Evolutionary conservation across 2,329 filamentous ascomycete species (phyloP), one percentile per base, ranked within the genome.

Genomic region (Daldinia sp.): DNA sequence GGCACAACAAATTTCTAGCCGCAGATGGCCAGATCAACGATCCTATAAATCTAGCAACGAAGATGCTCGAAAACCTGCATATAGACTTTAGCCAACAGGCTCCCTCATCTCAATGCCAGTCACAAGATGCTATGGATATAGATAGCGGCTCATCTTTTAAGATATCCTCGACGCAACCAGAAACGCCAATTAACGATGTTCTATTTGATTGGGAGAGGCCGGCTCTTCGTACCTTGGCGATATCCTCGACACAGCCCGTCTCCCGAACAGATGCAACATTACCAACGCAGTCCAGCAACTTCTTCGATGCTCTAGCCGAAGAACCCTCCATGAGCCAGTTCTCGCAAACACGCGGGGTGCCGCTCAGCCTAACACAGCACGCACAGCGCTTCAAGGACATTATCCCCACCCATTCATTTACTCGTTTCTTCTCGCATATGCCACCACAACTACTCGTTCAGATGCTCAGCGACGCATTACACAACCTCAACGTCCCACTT

Each of bases 271-370:
- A 81, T 59, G 76, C 81, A 75, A 82, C 6, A 65, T 76, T 76
- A 79, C 78, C 71, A 42, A 75, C 74, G n/a, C 75, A 75, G 41
- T 79, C 66, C 67, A 74, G 58, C 71, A 81, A 63, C 59, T 81
- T 87, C 61, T 81, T 87, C 61, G 89, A 91, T 64, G 85, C 88
- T 59, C 88, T 98, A 1, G 90, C 90, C 55, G 93, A 97, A 74
- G 96, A 98, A 78, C 95, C 95, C 0, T 92, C 91, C 65, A 91
- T 91, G 88, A 88, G 85, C 67, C 96, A 98, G 79, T 98, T 98
- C 85, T 92, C 92, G 4, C 86, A 90, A 57, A 89, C 86, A 2
- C 94, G 93, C 0, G 88, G 90, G 5, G 90, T 97, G 0, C 93
- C 94, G 0, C 82, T 97, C 68, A 93, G 89, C 50, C 87, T 97